Conservation (phyloP, 257 asterid species). For the Marsdenia floribunda region DNA sequence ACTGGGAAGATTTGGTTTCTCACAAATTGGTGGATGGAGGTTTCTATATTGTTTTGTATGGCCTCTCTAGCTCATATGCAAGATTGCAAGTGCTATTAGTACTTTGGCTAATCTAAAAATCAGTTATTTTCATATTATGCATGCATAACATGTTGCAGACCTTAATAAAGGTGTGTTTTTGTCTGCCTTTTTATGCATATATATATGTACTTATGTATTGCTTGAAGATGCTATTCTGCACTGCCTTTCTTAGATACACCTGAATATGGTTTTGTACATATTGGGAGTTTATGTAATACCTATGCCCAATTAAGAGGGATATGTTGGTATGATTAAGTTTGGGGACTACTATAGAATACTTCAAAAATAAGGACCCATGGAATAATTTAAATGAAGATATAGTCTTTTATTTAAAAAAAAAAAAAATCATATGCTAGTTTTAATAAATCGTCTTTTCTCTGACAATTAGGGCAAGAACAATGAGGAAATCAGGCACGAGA, state of each 20-base stretch:
- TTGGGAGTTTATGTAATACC: neutral
- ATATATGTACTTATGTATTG: neutral
- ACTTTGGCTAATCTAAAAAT: neutral
- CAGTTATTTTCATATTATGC: neutral
- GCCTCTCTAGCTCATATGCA: neutral
- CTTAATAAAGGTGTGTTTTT: slow-evolving; percentile 5
- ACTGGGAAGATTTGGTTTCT: neutral
- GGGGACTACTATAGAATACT: too few relatives aligned
- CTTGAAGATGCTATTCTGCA: neutral
- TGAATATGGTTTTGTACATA: neutral
- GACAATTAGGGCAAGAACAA: too few relatives aligned
- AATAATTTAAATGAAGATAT: too few relatives aligned
- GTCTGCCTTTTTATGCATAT: neutral
- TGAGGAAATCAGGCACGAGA: too few relatives aligned
- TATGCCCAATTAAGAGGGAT: too few relatives aligned
- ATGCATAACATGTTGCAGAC: neutral
- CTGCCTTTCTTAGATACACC: neutral
- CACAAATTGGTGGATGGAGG: neutral
- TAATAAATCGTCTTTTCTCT: too few relatives aligned
- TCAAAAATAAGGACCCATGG: too few relatives aligned
- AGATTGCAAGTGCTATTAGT: neutral
- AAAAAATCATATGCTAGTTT: too few relatives aligned
- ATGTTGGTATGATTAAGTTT: too few relatives aligned
- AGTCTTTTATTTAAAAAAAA: too few relatives aligned
- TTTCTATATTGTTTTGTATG: neutral